phyloP scores from a whole-genome alignment of 139 green algal genomes.

The Ostreobium quekettii region DNA sequence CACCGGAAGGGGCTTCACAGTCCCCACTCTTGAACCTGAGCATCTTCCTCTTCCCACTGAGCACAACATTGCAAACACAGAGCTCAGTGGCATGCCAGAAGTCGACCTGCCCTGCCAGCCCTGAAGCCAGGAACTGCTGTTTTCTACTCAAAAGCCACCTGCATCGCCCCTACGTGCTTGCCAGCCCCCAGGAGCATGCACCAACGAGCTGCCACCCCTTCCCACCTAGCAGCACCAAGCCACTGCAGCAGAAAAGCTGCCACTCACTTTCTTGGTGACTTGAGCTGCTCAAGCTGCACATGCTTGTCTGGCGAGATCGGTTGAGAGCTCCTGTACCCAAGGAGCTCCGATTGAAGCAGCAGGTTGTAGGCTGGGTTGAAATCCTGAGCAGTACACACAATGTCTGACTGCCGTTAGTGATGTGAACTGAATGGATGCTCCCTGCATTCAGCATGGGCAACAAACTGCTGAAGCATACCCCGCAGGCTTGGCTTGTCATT shows the following conservation, averaged over 20 bases:
- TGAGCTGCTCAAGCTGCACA: constrained; percentile 19
- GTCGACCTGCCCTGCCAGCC: no score
- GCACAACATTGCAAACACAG: background rate
- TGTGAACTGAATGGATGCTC: background rate
- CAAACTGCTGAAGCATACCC: constrained; percentile 8
- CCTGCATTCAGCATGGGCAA: background rate
- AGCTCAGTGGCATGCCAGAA: background rate
- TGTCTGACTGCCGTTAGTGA: constrained; percentile 1
- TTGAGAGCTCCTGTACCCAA: constrained; percentile 29
- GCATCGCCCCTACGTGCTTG: no score
- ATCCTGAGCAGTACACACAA: constrained; percentile 25
- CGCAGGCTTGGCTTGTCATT: no score
- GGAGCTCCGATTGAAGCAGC: constrained; percentile 55
- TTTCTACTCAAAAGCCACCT: no score
- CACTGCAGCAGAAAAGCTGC: background rate
- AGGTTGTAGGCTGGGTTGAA: constrained; percentile 47
- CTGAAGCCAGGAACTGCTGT: no score
- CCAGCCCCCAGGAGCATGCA: no score
- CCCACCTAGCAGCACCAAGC: no score
- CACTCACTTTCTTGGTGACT: background rate
- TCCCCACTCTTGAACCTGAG: constrained; percentile 68
- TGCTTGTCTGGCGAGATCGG: constrained; percentile 19
- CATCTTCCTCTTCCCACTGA: constrained; percentile 52
- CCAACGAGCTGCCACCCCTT: no score
- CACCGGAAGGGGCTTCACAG: constrained; percentile 45